Base-by-base conservation (phyloP, 2,329 filamentous ascomycete genomes). In the Neopestalotiopsis clavispora region DNA sequence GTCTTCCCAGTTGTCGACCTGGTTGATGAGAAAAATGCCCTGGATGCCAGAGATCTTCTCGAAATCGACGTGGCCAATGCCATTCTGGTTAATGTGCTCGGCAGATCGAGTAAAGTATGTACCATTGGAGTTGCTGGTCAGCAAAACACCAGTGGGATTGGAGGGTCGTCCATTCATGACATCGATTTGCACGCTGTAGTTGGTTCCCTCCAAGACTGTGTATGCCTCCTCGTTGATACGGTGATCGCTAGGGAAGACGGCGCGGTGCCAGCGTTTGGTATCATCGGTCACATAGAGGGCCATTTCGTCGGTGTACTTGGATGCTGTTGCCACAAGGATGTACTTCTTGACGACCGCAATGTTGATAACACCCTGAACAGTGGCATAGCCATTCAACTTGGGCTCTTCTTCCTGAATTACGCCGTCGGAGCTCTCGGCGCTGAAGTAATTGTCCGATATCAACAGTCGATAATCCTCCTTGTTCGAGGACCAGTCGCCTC, bases 131-230 rank as follows among this genome's bases (percentile, higher is more conserved):
- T 99, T 99, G 78, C 95, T 98, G 5, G 94, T 97, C 76, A 98
- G 95, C 68, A 99, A 85, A 12, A 92, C 90, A 42, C 96, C 97
- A 89, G 97, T 95, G 0, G 92, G 89, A 49, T 87, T 89, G 1
- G 86, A 87, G 13, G 87, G 87, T 59, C 83, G 84, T 52, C 85
- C 85, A 12, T 92, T 94, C 87, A 95, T 91, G 71, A 98, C 95
- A 80, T 98, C 95, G 67, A 99, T 90, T 81, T 98, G 95, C 74
- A 99, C 94, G 83, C 95, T 98, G 84, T 99, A 98, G 78, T 97
- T 95, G 57, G 96, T 98, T 76, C 95, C 96, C 81, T 98, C 95
- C 56, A 99, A 86, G 62, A 99, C 88, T 0, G 96, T 99, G 80
- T 98, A 99, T 2, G 93, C 94, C 77, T 95, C 89, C 78, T 97